phyloP scores from a whole-genome alignment of 306 rosid genomes.

The Macrotyloma uniflorum region DNA sequence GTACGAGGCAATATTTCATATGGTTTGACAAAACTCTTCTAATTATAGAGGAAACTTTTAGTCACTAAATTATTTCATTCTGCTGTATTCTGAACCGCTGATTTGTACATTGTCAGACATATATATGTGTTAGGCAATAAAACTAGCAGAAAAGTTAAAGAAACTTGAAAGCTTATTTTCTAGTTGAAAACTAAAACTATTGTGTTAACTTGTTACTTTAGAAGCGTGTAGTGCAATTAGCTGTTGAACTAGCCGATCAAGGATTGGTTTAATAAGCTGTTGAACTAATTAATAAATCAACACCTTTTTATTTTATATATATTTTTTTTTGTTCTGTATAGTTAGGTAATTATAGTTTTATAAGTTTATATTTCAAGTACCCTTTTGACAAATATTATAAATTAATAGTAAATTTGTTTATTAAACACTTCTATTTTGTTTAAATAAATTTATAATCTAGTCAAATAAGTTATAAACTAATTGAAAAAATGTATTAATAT shows the following conservation, averaged over 20 bases:
- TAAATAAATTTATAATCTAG: too few relatives aligned
- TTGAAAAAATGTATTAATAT: too few relatives aligned
- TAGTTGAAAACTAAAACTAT: neutral
- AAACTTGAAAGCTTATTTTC: neutral
- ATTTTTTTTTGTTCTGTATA: too few relatives aligned
- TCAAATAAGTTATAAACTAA: too few relatives aligned
- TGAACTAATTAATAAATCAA: too few relatives aligned
- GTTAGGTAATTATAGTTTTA: too few relatives aligned
- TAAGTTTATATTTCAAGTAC: too few relatives aligned
- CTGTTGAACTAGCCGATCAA: neutral
- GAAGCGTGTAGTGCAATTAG: neutral
- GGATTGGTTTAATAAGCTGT: too few relatives aligned
- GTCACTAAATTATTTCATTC: neutral
- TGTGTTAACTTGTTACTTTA: neutral
- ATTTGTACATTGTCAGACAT: neutral
- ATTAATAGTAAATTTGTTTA: too few relatives aligned
- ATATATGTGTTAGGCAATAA: neutral
- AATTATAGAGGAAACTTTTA: neutral
- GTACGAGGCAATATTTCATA: neutral
- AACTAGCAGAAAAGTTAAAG: neutral
- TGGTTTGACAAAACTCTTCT: conserved; percentile 6
- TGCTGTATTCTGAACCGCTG: neutral
- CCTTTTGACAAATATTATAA: too few relatives aligned
- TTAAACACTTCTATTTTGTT: too few relatives aligned
- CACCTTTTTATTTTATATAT: too few relatives aligned